Evolutionary conservation across 768 basidiomycete genomes (phyloP), one percentile per base, ranked within the genome.

Genomic region (Lactifluus echinatus): DNA sequence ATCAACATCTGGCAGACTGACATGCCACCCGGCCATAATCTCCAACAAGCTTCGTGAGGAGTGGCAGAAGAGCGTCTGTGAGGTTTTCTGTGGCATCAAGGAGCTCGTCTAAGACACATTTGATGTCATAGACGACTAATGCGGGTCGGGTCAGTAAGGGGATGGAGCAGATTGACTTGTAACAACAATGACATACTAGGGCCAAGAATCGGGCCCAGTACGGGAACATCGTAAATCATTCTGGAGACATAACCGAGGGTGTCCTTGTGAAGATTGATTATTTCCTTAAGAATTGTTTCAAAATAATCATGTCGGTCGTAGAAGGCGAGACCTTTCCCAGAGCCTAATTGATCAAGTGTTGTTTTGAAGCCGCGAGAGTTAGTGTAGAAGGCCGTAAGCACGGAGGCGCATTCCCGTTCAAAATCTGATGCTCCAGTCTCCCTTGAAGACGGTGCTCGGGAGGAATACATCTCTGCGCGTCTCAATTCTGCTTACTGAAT

Each of bases 91-190:
- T 63, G 5, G 66, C 65, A 63, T 86, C 72, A 39, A 85, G 68
- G 26, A 79, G 51, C 3, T 69, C 69, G 61, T 83, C 81, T 31
- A 85, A 50, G 24, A 79, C 57, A 64, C 85, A 85, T 66, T 87
- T 85, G 66, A 84, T 65, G 10, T 80, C 70, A 58, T 81, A 80
- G 8, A 83, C 70, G 60, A 80, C 85, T 87, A 49, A 23, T 29
- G 57, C 42, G 17, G 39, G 48, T 55, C 42, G 17, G 39, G 48
- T 55, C 14, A 50, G 33, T 37, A 26, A 57, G 31, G 28, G 36
- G 29, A 33, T 46, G 55, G 6, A 46, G 19, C 47, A 39, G 24
- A 19, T 57, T 24, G 34, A 43, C 3, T n/a, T 21, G 15, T 42
- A 23, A 49, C 17, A 26, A 12, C 14, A 11, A 8, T 28, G 52